Percentiles rank a stretch among this genome's conserved stretches.
These are phyloP conservation scores for Botrytis fragariae DNA, from an alignment of 2,329 filamentous ascomycete genomes.

Conservation along the genomic window DNA sequence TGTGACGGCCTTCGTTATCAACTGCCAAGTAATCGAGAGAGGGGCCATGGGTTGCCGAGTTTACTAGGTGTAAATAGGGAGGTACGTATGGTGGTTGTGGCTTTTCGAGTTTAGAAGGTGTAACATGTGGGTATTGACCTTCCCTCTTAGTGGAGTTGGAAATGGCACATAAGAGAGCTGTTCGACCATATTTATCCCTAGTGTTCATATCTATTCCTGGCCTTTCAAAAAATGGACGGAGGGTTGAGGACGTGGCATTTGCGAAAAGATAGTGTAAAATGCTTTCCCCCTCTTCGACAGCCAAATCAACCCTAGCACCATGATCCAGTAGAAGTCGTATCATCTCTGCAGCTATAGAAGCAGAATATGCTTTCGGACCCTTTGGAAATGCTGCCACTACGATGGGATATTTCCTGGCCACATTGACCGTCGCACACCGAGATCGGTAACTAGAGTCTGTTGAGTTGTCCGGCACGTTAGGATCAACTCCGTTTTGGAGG, in stretches of 20 bases:
- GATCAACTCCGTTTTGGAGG: conserved; percentile 8
- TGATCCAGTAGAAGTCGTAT: background rate
- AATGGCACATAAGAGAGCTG: background rate
- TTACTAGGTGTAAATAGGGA: background rate
- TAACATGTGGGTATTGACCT: background rate
- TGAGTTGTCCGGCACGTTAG: background rate
- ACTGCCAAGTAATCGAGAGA: background rate
- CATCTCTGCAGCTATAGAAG: background rate
- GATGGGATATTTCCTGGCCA: background rate
- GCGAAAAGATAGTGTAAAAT: background rate
- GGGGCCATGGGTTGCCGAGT: background rate
- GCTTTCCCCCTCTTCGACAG: background rate
- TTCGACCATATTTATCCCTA: background rate
- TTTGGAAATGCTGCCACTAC: background rate
- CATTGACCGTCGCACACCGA: no score
- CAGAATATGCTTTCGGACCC: background rate
- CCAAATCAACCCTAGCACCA: conserved; percentile 8
- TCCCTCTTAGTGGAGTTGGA: background rate
- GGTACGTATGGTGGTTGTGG: background rate
- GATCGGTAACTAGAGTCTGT: background rate
- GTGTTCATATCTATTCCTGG: background rate
- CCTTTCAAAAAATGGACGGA: background rate
- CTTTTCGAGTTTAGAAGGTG: background rate
- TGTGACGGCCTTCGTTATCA: background rate
- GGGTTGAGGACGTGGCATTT: background rate